These are phyloP conservation scores for Corylus americana DNA, from an alignment of 306 rosid species.

Conservation along the genomic window DNA sequence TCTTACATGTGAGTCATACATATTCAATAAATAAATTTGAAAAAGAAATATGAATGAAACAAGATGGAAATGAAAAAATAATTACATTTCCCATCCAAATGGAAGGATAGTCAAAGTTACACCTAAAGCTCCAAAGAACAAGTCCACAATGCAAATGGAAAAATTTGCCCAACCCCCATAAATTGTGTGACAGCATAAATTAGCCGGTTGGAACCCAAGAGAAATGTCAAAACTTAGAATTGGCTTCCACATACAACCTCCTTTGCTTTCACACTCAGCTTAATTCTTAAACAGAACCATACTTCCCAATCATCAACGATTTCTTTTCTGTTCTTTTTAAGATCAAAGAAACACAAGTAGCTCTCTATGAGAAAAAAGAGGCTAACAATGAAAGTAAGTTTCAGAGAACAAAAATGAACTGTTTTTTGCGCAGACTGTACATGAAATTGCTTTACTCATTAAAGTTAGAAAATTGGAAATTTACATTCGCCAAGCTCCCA, in stretches of 20 bases:
- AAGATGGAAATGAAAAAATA: too few relatives aligned
- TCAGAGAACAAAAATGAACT: background rate
- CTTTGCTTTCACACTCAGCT: background rate
- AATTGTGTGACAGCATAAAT: background rate
- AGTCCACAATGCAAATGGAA: background rate
- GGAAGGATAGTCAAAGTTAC: background rate
- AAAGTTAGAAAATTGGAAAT: background rate
- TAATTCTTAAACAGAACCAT: background rate
- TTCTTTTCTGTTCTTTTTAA: background rate
- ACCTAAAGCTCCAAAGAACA: background rate
- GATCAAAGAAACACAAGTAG: background rate
- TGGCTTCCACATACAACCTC: background rate
- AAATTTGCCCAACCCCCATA: background rate
- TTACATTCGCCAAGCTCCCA: background rate
- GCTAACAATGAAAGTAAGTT: background rate
- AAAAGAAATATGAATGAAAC: too few relatives aligned
- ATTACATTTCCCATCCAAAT: background rate
- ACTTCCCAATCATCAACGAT: background rate
- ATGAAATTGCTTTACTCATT: background rate
- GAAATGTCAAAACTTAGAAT: background rate
- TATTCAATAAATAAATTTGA: too few relatives aligned
- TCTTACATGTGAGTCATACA: too few relatives aligned
- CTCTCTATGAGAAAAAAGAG: background rate
- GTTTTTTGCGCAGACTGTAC: slow-evolving; percentile 1
- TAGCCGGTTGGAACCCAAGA: background rate